Evolutionary conservation across 2,329 filamentous ascomycete genomes (phyloP).

Genomic region (Sphaerulina populicola): DNA sequence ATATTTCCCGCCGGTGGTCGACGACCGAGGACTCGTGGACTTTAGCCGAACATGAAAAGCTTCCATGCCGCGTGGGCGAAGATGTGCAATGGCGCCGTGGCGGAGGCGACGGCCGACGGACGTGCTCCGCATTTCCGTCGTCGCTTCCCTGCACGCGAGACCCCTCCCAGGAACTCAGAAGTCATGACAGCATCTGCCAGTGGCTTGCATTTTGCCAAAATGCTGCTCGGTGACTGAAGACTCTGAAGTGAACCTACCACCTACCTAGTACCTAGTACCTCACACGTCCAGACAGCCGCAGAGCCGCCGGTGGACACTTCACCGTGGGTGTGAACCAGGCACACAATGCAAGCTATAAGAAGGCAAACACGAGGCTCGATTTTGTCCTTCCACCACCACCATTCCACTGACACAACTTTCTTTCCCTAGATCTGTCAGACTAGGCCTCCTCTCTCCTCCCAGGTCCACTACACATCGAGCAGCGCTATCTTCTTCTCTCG

Average conservation of each 20-base stretch:
- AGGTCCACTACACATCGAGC: neutral
- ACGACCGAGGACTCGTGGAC: neutral
- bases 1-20: neutral
- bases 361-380: conserved; percentile 4
- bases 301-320: neutral
- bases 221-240: neutral
- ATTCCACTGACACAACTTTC: neutral
- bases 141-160: neutral
- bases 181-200: neutral
- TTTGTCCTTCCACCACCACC: neutral
- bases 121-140: neutral
- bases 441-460: conserved; percentile 7
- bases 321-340: too few relatives aligned
- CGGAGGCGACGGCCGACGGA: neutral
- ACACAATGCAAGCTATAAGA: conserved; percentile 15
- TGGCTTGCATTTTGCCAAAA: conserved; percentile 14
- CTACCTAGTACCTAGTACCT: neutral
- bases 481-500: neutral
- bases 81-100: neutral
- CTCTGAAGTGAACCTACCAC: neutral
- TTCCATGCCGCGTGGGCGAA: too few relatives aligned
- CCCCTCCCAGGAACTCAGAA: conserved; percentile 8
- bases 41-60: neutral
- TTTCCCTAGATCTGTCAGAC: conserved; percentile 11
- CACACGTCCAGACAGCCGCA: conserved; percentile 6